Base-by-base conservation (phyloP, 108 stramenopile species). In the Chaetoceros muelleri region DNA sequence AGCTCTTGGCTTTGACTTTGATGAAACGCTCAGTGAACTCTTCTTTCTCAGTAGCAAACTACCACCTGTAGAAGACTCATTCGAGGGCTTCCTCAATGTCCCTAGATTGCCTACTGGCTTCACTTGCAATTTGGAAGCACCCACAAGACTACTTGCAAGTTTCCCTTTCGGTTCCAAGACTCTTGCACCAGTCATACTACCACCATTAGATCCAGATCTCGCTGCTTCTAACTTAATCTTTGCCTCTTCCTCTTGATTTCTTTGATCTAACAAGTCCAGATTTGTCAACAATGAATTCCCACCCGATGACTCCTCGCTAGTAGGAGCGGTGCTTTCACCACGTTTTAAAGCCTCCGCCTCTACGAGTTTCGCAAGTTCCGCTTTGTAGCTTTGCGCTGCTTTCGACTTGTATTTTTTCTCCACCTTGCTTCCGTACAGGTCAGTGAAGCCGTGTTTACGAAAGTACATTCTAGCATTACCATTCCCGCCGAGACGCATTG, bases 401-500 rank as follows among this genome's bases (percentile, higher is more conserved):
- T 86, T 93, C 53, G 65, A 62, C 17, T 67, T 83, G 62, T 93
- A 93, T 58, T 93, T 93, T 56, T 90, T 93, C 48, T 93, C 90
- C 26, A 80, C 83, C 58, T 89, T 87, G 1, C 13, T 3, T 19
- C 69, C 79, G 28, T 93, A 71, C 66, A 83, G 69, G 46, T 89
- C 87, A 17, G 79, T 71, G 13, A 80, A 60, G 24, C 94, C 94
- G 51, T 93, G 80, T 57, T 84, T 82, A 18, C 82, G 76, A 68
- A 95, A 91, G 60, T 72, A 95, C 28, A 73, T 61, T 25, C 74
- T 68, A 0, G 83, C 82, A 72, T 84, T 90, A 0, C 70, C 89
- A 58, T 95, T 95, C 46, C 94, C 94, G 19, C 91, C 89, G 31
- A 95, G 59, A 28, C 83, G 58, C 95, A 95, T 95, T 51, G 84